These are phyloP conservation scores for Paramecium sexaurelia DNA, from an alignment of 73 alveolate genomes.

Conservation along the genomic window DNA sequence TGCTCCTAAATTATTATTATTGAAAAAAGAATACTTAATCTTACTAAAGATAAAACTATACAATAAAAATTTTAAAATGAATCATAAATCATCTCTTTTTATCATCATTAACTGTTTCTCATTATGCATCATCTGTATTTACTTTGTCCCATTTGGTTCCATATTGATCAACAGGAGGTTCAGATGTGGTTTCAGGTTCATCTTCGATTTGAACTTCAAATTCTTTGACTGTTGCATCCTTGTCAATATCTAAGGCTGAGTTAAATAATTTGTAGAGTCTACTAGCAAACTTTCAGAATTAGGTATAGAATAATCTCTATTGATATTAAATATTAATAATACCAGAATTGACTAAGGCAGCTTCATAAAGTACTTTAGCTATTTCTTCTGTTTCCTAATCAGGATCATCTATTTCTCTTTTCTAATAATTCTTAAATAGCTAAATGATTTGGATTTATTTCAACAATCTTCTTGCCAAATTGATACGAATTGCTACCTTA, in stretches of 20 bases:
- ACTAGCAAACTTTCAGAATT: conserved; percentile 73
- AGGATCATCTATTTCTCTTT: conserved; percentile 73
- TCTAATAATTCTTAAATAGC: conserved; percentile 83
- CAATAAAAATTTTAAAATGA: background rate
- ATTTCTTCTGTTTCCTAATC: conserved; percentile 75
- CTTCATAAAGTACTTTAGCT: conserved; percentile 75
- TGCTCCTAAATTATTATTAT: too few relatives aligned
- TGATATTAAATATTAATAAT: conserved; percentile 13
- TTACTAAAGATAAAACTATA: background rate
- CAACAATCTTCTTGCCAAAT: conserved; percentile 92
- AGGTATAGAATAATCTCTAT: conserved; percentile 64
- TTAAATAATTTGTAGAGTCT: conserved; percentile 73
- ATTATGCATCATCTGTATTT: background rate
- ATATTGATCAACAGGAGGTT: background rate
- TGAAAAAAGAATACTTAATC: background rate
- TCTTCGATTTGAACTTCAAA: conserved; percentile 78
- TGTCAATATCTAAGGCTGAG: conserved; percentile 74
- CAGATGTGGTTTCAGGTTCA: conserved; percentile 60
- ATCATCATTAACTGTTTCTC: background rate
- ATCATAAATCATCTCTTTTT: conserved; percentile 31
- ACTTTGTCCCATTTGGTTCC: conserved; percentile 41
- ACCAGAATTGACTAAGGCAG: conserved; percentile 86
- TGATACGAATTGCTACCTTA: conserved; percentile 71
- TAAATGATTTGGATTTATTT: conserved; percentile 96
- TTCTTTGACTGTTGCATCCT: conserved; percentile 75